Evolutionary conservation across 371 early-diverging fungal genomes (phyloP), one percentile per base, ranked within the genome.

Genomic region (Actinomucor elegans): DNA sequence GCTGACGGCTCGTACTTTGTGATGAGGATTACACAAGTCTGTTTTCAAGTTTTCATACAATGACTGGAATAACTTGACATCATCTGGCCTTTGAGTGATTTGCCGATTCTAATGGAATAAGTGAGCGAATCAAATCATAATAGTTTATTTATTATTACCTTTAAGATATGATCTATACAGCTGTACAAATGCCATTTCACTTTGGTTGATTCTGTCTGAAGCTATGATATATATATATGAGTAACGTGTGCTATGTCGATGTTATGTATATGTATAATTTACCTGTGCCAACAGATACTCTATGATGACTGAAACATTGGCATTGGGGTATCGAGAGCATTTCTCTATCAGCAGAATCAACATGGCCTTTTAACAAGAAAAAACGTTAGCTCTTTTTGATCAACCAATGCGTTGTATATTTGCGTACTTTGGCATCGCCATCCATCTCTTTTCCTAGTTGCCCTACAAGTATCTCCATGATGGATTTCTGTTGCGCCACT

Each of bases 11-110:
- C 83, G 72, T 6, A 82, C 67, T 46, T 79, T 66, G 46, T 79
- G 75, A 28, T 82, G 79, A 2, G 75, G 64, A 48, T 80, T 79
- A 15, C 66, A 66, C 20, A 82, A 59, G 15, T 77, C 79, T 0
- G 53, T 28, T 10, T 67, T 59, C 2, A 73, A 51, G 10, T 54
- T 55, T 2, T 69, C 62, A 45, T 68, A 67, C 1, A 82, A 48
- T 14, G 52, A 55, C 20, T 52, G 24, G 1, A 75, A 47, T 14
- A 67, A 32, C 0, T 57, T 55, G 40, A 52, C 56, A 53, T 57
- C 59, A 3, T 68, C 36, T 6, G 55, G 50, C 20, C 57, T 40
- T 28, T 26, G 48, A n/a, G 26, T 42, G 14, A 69, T 54, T 18
- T 64, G 67, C 17, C 73, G 43, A 28, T 50, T 63, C 61, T 75